A percentile compares a stretch with the other conserved stretches of the same genome.
phyloP scores from a whole-genome alignment of 148 eudicot species.

The Rhododendron simsii region DNA sequence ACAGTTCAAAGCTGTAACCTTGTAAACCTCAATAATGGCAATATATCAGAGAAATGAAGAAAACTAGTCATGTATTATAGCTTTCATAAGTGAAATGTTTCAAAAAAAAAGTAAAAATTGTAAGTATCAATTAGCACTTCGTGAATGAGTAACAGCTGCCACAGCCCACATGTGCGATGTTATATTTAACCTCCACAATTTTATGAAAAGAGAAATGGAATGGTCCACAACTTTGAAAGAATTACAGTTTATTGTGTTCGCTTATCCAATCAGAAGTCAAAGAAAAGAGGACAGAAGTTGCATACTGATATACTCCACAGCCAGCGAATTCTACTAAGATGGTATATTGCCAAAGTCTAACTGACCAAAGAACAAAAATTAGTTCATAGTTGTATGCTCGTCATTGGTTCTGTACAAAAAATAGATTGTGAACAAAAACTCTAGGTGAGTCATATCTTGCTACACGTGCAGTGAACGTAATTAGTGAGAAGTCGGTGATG shows the following conservation, averaged over 20 bases:
- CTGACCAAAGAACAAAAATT: background rate
- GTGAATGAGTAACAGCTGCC: background rate
- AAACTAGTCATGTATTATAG: background rate
- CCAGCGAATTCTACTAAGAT: background rate
- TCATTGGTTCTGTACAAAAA: background rate
- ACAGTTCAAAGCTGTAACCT: background rate
- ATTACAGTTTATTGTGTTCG: background rate
- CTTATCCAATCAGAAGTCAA: background rate
- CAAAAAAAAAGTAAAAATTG: background rate
- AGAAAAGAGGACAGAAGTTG: background rate
- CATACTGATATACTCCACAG: background rate
- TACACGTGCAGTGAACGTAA: background rate
- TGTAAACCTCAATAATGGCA: background rate
- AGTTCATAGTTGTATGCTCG: background rate
- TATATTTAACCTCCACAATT: background rate
- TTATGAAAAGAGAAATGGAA: background rate
- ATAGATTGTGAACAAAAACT: background rate
- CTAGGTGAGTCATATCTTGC: background rate
- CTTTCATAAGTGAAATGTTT: background rate
- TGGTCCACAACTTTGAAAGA: background rate
- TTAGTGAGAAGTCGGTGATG: background rate
- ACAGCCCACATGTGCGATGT: background rate
- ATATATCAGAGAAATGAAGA: background rate
- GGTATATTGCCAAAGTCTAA: background rate
- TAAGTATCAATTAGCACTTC: background rate